A percentile compares a stretch with the other conserved stretches of the same genome.
Evolutionary conservation across 805 yeast species (phyloP).

Genomic region (Ogataea allantospora): DNA sequence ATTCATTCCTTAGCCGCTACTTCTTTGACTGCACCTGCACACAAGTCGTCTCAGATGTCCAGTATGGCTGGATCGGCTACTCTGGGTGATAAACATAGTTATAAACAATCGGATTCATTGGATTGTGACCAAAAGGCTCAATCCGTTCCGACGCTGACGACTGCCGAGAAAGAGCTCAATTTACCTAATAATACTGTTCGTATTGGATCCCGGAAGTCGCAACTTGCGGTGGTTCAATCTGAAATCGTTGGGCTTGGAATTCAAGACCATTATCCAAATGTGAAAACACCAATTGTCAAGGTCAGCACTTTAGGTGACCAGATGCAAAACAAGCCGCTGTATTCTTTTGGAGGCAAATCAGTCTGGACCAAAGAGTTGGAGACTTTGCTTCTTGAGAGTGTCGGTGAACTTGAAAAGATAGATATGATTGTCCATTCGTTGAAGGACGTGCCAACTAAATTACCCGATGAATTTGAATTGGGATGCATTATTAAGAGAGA

Average conservation of each 20-base stretch:
- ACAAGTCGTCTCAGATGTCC: slow-evolving; percentile 6
- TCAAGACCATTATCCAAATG: slow-evolving; percentile 54
- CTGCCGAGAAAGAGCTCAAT: slow-evolving; percentile 19
- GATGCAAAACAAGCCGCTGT: slow-evolving; percentile 78
- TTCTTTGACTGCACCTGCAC: slow-evolving; percentile 6
- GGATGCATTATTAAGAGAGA: slow-evolving; percentile 86
- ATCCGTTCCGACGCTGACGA: slow-evolving; percentile 11
- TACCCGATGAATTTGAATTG: slow-evolving; percentile 86
- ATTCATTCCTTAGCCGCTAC: slow-evolving; percentile 18
- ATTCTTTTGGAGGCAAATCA: slow-evolving; percentile 94
- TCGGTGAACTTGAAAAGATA: slow-evolving; percentile 63
- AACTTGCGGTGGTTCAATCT: slow-evolving; percentile 83
- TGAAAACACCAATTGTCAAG: slow-evolving; percentile 74
- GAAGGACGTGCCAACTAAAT: slow-evolving; percentile 85
- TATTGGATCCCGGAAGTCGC: slow-evolving; percentile 89
- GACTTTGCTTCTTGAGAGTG: slow-evolving; percentile 61
- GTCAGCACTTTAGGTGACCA: slow-evolving; percentile 89
- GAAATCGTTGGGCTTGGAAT: slow-evolving; percentile 67
- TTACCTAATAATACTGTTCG: slow-evolving; percentile 26
- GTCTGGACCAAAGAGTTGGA: slow-evolving; percentile 96
- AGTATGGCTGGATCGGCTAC: slow-evolving; percentile 1
- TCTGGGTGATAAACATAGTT: not conserved
- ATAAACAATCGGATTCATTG: slow-evolving; percentile 1
- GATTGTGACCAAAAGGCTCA: slow-evolving; percentile 2
- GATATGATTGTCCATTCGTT: slow-evolving; percentile 92